Conservation (phyloP, 805 yeast species). For the Isabelozyma heimii region DNA sequence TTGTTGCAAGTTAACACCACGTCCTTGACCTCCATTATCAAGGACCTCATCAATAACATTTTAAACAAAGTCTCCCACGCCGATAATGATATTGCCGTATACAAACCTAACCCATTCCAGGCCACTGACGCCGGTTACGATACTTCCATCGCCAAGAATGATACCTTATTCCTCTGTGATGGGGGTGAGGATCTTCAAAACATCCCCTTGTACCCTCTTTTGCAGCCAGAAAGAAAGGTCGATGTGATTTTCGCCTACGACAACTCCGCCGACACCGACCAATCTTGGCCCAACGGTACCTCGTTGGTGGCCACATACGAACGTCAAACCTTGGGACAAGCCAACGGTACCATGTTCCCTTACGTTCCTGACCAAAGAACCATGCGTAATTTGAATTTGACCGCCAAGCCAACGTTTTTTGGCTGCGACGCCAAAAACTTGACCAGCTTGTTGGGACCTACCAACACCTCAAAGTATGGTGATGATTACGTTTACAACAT, state of each 20-base stretch:
- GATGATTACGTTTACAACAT: conserved; percentile 41
- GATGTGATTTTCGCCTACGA: conserved; percentile 40
- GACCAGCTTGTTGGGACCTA: conserved; percentile 40
- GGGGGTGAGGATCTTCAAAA: conserved; percentile 44
- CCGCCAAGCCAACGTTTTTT: conserved; percentile 72
- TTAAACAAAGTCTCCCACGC: conserved; percentile 39
- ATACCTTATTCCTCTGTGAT: conserved; percentile 31
- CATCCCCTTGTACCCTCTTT: conserved; percentile 36
- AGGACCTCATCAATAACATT: conserved; percentile 17
- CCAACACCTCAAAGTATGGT: conserved; percentile 4
- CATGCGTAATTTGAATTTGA: conserved; percentile 57
- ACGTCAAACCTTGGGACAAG: conserved; percentile 39
- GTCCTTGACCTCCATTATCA: conserved; percentile 17
- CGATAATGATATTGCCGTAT: conserved; percentile 68
- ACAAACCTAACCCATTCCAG: conserved; percentile 64
- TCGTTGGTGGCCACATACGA: conserved; percentile 30
- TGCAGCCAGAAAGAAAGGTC: conserved; percentile 29
- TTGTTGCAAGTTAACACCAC: conserved; percentile 53
- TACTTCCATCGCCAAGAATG: conserved; percentile 14
- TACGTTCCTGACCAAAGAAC: conserved; percentile 71
- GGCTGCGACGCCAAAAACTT: conserved; percentile 73
- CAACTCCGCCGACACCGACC: conserved; percentile 32
- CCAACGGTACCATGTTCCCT: conserved; percentile 67
- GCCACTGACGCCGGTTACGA: conserved; percentile 32
- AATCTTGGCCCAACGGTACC: conserved; percentile 38